Evolutionary conservation across 257 asterid species (phyloP).

Genomic region (Nicotiana paniculata): DNA sequence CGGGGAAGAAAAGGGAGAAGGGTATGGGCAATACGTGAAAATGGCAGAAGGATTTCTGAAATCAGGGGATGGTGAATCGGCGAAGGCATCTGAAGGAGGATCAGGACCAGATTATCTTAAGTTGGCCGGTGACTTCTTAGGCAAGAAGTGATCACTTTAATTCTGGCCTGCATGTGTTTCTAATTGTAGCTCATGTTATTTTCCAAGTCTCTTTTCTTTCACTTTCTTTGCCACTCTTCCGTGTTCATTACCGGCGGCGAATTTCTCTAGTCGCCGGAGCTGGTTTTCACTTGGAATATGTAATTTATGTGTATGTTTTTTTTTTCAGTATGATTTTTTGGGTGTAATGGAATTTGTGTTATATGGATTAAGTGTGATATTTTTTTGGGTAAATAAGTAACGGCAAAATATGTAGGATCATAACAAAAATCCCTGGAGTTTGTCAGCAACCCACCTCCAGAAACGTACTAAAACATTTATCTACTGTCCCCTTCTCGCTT

Average conservation of each 20-base stretch:
- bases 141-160: conserved; percentile 1
- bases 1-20: neutral
- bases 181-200: too few relatives aligned
- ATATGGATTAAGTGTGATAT: neutral
- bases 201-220: neutral
- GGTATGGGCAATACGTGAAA: too few relatives aligned
- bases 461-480: too few relatives aligned
- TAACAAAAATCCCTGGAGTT: too few relatives aligned
- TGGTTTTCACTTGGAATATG: neutral
- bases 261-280: neutral
- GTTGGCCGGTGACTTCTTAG: conserved; percentile 23
- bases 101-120: conserved; percentile 17
- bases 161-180: too few relatives aligned
- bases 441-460: too few relatives aligned
- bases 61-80: neutral
- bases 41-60: too few relatives aligned
- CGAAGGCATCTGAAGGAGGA: conserved; percentile 7
- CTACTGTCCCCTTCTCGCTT: too few relatives aligned
- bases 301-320: too few relatives aligned
- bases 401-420: too few relatives aligned
- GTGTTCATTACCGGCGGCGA: too few relatives aligned
- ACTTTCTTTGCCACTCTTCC: neutral
- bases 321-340: neutral
- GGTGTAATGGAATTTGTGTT: neutral
- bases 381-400: too few relatives aligned